Base-by-base conservation (phyloP, 2,329 filamentous ascomycete species). In the Boeremia exigua region DNA sequence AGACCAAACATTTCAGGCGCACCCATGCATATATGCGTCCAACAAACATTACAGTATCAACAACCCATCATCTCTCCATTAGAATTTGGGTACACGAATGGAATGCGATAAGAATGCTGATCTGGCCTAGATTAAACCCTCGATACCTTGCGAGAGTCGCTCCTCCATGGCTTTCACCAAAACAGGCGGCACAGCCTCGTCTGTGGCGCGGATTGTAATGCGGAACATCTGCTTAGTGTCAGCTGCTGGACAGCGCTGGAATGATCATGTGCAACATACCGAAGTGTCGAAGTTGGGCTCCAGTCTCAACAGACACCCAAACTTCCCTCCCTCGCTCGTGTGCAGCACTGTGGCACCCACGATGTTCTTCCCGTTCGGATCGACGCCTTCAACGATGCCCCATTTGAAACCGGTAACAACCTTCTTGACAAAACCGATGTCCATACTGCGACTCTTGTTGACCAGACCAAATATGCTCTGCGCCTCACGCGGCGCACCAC, bases 221-320 rank as follows among this genome's bases (percentile, higher is more conserved):
- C 95, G 93, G 69, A 96, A 90, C 92, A 97, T 97, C 95, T 97
- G 65, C 8, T 58, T 3, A n/a, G 27, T 30, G 27, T 71, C 60
- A 66, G 56, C 62, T 48, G 63, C 23, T 25, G 48, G 19, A n/a
- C 12, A 30, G 14, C 12, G 19, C 15, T 19, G 6, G 6, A 11
- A 14, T n/a, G 34, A 14, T 12, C 29, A 28, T 9, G 6, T 12
- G 19, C 25, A 39, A 78, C 88, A 80, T 83, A 97, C 95, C 86
- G 92, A 91, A 61, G 89, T 94, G 62, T 86, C 84, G 71, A 93
- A 94, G 79, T 99, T 99, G 58, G 95, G 95, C 82, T 99, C 95
- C 78, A 99, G 78, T 71, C 95, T 85, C 81, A 99, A 79, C 72
- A 99, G 80, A 79, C 95, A 98, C 29, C 95, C 95, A 79, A 92